Base-by-base conservation (phyloP, 139 green algal species). In the Micractinium sp. region DNA sequence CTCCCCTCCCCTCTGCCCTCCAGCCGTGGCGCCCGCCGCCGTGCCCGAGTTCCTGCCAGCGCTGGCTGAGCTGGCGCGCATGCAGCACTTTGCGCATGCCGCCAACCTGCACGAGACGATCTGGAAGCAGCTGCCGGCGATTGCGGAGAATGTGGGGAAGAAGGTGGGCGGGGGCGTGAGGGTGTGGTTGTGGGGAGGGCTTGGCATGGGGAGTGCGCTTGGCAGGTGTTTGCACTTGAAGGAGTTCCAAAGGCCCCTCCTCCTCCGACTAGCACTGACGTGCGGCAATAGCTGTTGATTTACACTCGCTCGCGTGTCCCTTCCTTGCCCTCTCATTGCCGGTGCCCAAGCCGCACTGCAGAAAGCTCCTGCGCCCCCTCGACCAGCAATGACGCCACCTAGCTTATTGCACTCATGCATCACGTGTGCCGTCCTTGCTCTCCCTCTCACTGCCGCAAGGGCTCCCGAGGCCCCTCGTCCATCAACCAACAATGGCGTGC, bases 81-180 rank as follows among this genome's bases (percentile, higher is more conserved):
- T 96, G 53, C 22, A 77, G 23, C 93, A 93, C 85, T 99, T 98
- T 89, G 84, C 91, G 61, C 93, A 96, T 67, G 91, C 89, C 13
- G 82, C 73, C 39, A 92, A 94, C 79, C 91, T 99, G 88, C 95
- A 97, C 20, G 95, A 97, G 77, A 98, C 92, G 14, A 61, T 98
- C 16, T 99, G 96, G 96, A 92, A 90, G 60, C 81, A 87, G 53
- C 89, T 99, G 61, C 96, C 95, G 0, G 35, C 19, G 19, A 96
- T 99, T 12, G 96, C 93, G 0, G 61, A 90, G 13, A 85, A 84
- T 22, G 60, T 98, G 25, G 97, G 96, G 88, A 95, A 94, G 87
- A 91, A 88, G 80, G 86, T 90, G 47, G 87, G 69, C 15, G 2
- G 53, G 1, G n/a, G 35, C 9, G 47, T 9, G 47, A 16, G 71